These are phyloP conservation scores for Aureobasidium sp. DNA, from an alignment of 2,329 filamentous ascomycete genomes.

Conservation along the genomic window DNA sequence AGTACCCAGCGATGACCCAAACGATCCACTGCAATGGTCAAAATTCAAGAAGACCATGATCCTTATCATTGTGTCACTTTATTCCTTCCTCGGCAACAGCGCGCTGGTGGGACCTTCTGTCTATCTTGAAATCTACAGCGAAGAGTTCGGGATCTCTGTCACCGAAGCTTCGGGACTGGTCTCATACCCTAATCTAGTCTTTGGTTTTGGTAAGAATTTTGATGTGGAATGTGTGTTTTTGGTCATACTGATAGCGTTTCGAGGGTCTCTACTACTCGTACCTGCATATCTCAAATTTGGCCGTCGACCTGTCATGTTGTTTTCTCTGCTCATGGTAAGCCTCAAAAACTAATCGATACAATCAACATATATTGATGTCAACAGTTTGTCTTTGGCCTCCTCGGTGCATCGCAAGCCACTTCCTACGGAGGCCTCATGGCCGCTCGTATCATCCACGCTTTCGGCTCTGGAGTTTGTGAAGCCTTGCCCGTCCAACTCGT, in stretches of 20 bases:
- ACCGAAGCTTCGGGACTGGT: slow-evolving; percentile 49
- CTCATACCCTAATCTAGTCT: slow-evolving; percentile 55
- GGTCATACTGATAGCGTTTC: not conserved
- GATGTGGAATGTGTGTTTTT: not conserved
- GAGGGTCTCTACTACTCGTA: slow-evolving; percentile 48
- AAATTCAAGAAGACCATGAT: slow-evolving; percentile 51
- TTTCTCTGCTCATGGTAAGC: slow-evolving; percentile 31
- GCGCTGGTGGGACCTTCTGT: slow-evolving; percentile 51
- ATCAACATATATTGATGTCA: not conserved
- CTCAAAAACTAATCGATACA: too few species aligned
- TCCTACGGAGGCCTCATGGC: slow-evolving; percentile 38
- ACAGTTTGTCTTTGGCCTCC: slow-evolving; percentile 36
- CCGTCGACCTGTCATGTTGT: slow-evolving; percentile 37
- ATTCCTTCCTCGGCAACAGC: slow-evolving; percentile 54
- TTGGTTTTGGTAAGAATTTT: slow-evolving; percentile 45
- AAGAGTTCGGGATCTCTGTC: slow-evolving; percentile 46
- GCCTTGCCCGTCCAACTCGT: slow-evolving; percentile 42
- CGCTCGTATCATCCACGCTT: slow-evolving; percentile 36
- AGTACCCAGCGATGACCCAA: slow-evolving; percentile 54
- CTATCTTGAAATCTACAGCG: slow-evolving; percentile 50
- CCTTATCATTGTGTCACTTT: slow-evolving; percentile 47
- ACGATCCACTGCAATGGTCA: slow-evolving; percentile 55
- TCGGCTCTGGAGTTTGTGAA: slow-evolving; percentile 42
- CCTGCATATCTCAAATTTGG: slow-evolving; percentile 51
- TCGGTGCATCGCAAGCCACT: slow-evolving; percentile 36